Conservation (phyloP, 306 rosid genomes). For the Quercus robur region DNA sequence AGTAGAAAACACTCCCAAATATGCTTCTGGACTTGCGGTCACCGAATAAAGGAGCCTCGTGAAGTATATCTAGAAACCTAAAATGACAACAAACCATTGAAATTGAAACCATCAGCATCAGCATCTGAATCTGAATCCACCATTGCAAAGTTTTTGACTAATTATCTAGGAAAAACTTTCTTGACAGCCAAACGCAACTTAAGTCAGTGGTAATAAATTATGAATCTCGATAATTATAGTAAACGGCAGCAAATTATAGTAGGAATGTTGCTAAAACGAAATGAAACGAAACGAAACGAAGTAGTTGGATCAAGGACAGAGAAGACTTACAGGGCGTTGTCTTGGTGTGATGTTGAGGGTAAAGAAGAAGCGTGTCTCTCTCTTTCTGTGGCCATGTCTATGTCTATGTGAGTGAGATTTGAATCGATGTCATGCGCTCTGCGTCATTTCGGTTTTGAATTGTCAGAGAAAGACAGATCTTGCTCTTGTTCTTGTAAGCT, state of each 20-base stretch:
- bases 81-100: neutral
- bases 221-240: too few species aligned
- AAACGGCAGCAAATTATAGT: too few species aligned
- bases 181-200: neutral
- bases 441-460: too few species aligned
- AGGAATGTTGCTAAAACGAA: neutral
- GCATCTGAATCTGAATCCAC: neutral
- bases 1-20: slow-evolving; percentile 79
- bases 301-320: too few species aligned
- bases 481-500: too few species aligned
- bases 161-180: neutral
- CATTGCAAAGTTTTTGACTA: too few species aligned
- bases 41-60: slow-evolving; percentile 91
- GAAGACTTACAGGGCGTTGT: slow-evolving; percentile 45
- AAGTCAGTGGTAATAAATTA: neutral
- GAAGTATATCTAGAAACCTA: slow-evolving; percentile 91
- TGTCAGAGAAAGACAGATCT: too few species aligned
- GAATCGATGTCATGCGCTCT: too few species aligned
- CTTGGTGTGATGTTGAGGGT: slow-evolving; percentile 46
- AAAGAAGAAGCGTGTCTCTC: slow-evolving; percentile 55
- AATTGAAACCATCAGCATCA: neutral
- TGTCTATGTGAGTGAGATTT: too few species aligned
- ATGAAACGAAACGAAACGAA: too few species aligned
- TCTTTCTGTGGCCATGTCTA: slow-evolving; percentile 53
- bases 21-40: slow-evolving; percentile 82